Evolutionary conservation across 208 protist species (phyloP).

Genomic region (Acanthamoeba triangularis): DNA sequence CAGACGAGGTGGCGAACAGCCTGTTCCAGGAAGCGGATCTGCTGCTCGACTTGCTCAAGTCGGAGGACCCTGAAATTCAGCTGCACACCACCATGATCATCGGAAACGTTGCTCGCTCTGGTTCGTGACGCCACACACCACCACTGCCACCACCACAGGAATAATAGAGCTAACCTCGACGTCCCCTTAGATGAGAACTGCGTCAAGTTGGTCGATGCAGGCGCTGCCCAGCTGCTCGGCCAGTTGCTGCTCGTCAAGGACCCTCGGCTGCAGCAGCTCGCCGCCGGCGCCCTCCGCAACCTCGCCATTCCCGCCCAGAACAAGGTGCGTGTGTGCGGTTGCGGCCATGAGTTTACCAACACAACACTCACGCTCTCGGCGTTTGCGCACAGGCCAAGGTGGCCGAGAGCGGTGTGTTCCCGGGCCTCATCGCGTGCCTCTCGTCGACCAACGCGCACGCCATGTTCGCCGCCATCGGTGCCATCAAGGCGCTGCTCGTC

Average conservation of each 20-base stretch:
- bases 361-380: background rate
- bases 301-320: slow-evolving; percentile 56
- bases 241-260: slow-evolving; percentile 4
- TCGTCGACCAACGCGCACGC: slow-evolving; percentile 74
- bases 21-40: slow-evolving; percentile 43
- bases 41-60: slow-evolving; percentile 11
- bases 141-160: too few species aligned
- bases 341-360: background rate
- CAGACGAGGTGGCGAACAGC: slow-evolving; percentile 59
- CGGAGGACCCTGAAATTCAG: slow-evolving; percentile 53
- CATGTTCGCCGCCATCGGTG: slow-evolving; percentile 61
- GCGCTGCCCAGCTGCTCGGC: background rate
- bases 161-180: too few species aligned
- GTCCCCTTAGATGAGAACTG: slow-evolving; percentile 38
- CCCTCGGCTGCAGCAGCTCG: slow-evolving; percentile 61
- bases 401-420: slow-evolving; percentile 35
- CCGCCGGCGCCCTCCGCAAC: slow-evolving; percentile 58
- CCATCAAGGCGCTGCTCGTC: slow-evolving; percentile 29
- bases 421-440: slow-evolving; percentile 45
- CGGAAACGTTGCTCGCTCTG: slow-evolving; percentile 59
- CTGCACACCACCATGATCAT: slow-evolving; percentile 67
- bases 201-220: slow-evolving; percentile 19
- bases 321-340: background rate
- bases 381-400: background rate
- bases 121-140: background rate